Conservation (phyloP, 495 filamentous ascomycete genomes). For the Achaetomiella virescens region DNA sequence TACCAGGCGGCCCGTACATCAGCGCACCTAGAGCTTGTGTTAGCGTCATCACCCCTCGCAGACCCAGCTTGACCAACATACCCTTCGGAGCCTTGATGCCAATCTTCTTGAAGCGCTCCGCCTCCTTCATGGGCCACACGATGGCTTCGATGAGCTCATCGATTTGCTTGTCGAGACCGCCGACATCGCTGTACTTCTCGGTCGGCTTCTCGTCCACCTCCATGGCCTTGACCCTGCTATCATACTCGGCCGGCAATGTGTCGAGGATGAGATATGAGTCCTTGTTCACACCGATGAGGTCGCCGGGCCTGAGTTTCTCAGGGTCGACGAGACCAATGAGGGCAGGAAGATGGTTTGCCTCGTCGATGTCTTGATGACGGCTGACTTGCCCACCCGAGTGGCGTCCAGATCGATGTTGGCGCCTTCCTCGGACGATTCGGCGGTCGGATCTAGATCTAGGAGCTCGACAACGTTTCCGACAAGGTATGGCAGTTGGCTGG, state of each 20-base stretch:
- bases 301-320: conserved; percentile 83
- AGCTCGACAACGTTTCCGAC: conserved; percentile 98
- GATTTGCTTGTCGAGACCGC: conserved; percentile 97
- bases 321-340: conserved; percentile 97
- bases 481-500: conserved; percentile 92
- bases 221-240: conserved; percentile 99
- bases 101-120: conserved; percentile 97
- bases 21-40: conserved; percentile 60
- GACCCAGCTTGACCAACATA: conserved; percentile 34
- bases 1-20: conserved; percentile 98
- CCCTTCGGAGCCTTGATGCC: conserved; percentile 99
- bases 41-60: background rate
- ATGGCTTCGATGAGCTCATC: conserved; percentile 99
- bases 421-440: conserved; percentile 92
- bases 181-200: conserved; percentile 98
- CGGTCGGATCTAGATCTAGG: conserved; percentile 91
- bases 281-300: conserved; percentile 98
- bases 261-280: conserved; percentile 98
- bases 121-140: conserved; percentile 99
- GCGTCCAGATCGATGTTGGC: conserved; percentile 98
- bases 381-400: conserved; percentile 92
- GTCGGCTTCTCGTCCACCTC: conserved; percentile 99
- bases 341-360: conserved; percentile 98
- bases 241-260: conserved; percentile 97
- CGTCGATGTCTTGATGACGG: conserved; percentile 99